Base-by-base conservation (phyloP, 129 eudicot species). In the Artemisia tridentata region DNA sequence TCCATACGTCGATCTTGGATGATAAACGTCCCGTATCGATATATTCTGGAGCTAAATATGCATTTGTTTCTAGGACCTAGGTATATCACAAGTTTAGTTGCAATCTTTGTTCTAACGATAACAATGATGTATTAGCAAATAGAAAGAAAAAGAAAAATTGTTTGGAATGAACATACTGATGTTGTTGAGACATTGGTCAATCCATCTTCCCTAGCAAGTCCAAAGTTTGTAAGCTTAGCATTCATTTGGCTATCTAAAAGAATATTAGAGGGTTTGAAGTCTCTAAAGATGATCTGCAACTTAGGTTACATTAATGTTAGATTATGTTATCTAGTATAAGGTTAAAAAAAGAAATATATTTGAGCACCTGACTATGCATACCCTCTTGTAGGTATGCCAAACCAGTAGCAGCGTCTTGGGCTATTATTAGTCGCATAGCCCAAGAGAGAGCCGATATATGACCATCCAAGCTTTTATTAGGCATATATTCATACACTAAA, bases 151-250 rank as follows among this genome's bases (percentile, higher is more conserved):
- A 29, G 34, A 29, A 29, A 29, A 29, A 29, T 29, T 29, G 34
- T 29, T 23, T 23, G 27, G 2, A 23, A 23, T 23, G 27, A 23
- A 29, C 4, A 29, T 29, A 29, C 34, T 29, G 34, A 29, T 29
- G 34, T 29, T 84, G 86, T 45, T 13, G 92, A 88, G 58, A 88
- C 89, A 80, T 86, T 92, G 63, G 91, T 83, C 29, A 48, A 55
- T 67, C 96, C 91, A 55, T 88, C 96, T 38, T 84, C 55, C 51
- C 96, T 74, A 17, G 96, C 96, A 80, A 89, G 81, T 72, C 96
- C 96, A 76, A 89, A 89, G 74, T 89, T 92, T n/a, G 89, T 84
- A 38, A 89, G 80, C 82, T 89, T 89, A 8, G 89, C 92, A 72
- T 86, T 89, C 89, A 88, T 85, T 34, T 89, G 80, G 76, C 74